Percentiles rank a stretch among this genome's conserved stretches.
Conservation (phyloP, 805 yeast genomes). For the Candida vaughaniae region DNA sequence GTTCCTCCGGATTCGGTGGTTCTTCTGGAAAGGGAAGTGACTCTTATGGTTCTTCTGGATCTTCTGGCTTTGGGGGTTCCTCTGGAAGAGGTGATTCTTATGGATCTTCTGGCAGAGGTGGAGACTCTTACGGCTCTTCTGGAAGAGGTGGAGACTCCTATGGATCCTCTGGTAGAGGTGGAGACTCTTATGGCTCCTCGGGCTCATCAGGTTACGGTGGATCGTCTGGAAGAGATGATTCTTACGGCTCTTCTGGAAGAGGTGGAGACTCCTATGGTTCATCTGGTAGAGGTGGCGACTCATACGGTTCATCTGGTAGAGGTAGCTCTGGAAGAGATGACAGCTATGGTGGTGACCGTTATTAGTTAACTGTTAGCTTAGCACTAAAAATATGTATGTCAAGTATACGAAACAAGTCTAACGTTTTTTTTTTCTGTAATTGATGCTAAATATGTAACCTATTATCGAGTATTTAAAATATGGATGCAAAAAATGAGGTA, state of each 20-base stretch:
- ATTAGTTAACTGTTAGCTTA: constrained; percentile 1
- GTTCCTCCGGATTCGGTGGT: constrained; percentile 19
- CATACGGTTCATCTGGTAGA: constrained; percentile 21
- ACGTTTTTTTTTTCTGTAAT: not conserved
- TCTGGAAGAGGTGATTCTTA: constrained; percentile 18
- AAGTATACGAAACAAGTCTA: constrained; percentile 8
- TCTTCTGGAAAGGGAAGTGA: constrained; percentile 12
- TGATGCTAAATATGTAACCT: too few relatives aligned
- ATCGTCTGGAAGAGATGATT: constrained; percentile 17
- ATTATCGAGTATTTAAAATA: too few relatives aligned
- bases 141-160: constrained; percentile 15
- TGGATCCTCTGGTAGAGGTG: constrained; percentile 15
- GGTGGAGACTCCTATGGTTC: constrained; percentile 11
- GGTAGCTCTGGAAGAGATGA: constrained; percentile 18
- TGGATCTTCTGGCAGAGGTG: constrained; percentile 17
- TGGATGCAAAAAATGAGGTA: not conserved
- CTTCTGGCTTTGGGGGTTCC: constrained; percentile 17
- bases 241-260: constrained; percentile 4
- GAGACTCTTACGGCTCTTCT: constrained; percentile 17
- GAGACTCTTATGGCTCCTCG: constrained; percentile 20
- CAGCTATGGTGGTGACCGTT: constrained; percentile 7
- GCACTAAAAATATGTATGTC: constrained; percentile 1
- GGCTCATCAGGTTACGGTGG: constrained; percentile 22
- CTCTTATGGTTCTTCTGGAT: constrained; percentile 23
- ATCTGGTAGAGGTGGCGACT: constrained; percentile 13